Base-by-base conservation (phyloP, 2,329 filamentous ascomycete species). In the Geoglossum cookeanum region DNA sequence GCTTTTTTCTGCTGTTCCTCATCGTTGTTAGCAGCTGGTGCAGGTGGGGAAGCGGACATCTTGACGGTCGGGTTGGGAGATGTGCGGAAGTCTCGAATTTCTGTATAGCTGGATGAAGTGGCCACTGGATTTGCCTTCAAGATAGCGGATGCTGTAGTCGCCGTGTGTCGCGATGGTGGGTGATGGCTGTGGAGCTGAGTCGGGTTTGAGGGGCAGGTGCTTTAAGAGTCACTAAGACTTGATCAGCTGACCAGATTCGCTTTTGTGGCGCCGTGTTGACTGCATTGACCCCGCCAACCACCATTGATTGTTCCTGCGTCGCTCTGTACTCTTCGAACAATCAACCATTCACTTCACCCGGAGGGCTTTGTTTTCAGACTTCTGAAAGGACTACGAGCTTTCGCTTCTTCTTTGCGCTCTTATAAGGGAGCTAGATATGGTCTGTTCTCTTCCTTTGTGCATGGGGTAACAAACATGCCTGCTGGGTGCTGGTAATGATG, bases 31-130 rank as follows among this genome's bases (percentile, higher is more conserved):
- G 29, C 49, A 3, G 37, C 29, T 35, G 35, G 30, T 22, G 49
- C 49, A 3, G 67, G 65, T n/a, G 66, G 61, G 57, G 66, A 60
- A 33, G 66, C 61, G 33, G 65, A 64, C 60, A 66, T 67, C 55
- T 27, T 52, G 30, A 22, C 32, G 29, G 33, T 33, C n/a, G 13
- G n/a, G 22, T 3, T 53, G 7, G 15, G 17, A 35, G 29, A 4
- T 30, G 30, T 11, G 29, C 22, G 32, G 17, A 30, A 13, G 13
- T 3, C 32, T n/a, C 32, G 30, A 22, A n/a, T 37, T 17, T n/a
- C 13, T 11, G 29, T 53, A 32, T 5, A n/a, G 4, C 7, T 33
- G 30, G 30, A 15, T n/a, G 15, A 35, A 4, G 15, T 9, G n/a
- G 22, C 2, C 33, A 32, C 35, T 53, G 37, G 9, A 22, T 6